Evolutionary conservation across 1,284 basidiomycete species (phyloP), one percentile per base, ranked within the genome.

Genomic region (Papiliotrema flavescens): DNA sequence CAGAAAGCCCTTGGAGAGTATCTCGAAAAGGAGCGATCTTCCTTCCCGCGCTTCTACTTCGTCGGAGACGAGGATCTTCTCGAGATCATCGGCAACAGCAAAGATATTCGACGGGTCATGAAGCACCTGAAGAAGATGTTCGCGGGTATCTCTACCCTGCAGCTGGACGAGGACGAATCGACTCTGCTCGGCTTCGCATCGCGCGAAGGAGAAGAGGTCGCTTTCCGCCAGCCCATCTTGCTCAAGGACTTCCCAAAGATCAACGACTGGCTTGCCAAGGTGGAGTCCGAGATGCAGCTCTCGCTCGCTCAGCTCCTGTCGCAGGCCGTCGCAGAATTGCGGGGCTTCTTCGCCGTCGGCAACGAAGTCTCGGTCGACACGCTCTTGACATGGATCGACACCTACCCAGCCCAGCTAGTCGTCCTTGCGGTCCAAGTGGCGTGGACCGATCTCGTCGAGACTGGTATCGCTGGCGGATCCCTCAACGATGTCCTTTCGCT

Each of bases 41-140:
- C 92, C 0, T 99, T 98, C 84, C 97, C 96, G 60, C 89, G 97
- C 17, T 99, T 98, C 81, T 99, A 98, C 80, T 99, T 99, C 74
- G 94, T 99, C 53, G 96, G 96, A 69, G 96, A 99, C 77, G 97
- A 98, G 73, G 96, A 99, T 73, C 78, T 99, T 61, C 83, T 99
- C 59, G 96, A 98, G 76, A 98, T 99, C 69, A 97, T 99, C 60
- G 96, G 96, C 62, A 98, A 98, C 79, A 95, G 91, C 81, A 98
- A 98, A 77, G 96, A 99, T 70, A 95, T 98, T 61, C 79, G 91
- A 46, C 88, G 95, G 28, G 90, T 98, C 74, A 90, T 96, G 87
- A 98, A 98, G 70, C 96, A 98, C 76, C 82, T 99, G 60, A 97
- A 97, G 80, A 98, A 98, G 83, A 98, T 99, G 96, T 99, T 98